phyloP scores from a whole-genome alignment of 2,329 filamentous ascomycete genomes.

The Ophiostoma angusticollis region DNA sequence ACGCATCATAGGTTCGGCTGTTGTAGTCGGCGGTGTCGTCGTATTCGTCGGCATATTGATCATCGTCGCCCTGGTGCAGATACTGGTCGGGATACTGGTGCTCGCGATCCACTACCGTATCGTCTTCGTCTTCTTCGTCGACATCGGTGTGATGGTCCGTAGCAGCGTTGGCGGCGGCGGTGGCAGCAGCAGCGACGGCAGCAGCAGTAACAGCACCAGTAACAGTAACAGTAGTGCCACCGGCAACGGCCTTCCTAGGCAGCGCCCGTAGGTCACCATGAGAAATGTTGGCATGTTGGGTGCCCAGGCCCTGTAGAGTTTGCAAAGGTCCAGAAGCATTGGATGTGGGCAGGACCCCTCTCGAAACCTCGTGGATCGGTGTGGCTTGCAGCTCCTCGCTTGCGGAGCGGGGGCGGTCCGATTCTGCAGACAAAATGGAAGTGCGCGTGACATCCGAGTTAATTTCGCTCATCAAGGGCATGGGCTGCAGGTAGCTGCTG shows the following conservation, averaged over 20 bases:
- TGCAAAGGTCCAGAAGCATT: conserved; percentile 28
- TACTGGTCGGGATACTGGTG: conserved; percentile 31
- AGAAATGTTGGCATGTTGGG: conserved; percentile 52
- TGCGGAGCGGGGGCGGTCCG: conserved; percentile 58
- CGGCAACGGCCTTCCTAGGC: conserved; percentile 28
- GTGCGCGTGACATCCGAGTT: conserved; percentile 80
- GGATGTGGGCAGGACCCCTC: conserved; percentile 46
- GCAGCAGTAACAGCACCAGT: too few relatives aligned
- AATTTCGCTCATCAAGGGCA: conserved; percentile 80
- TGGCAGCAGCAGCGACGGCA: too few relatives aligned
- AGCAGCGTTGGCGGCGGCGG: too few relatives aligned
- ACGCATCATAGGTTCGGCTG: conserved; percentile 35
- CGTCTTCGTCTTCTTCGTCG: conserved; percentile 33
- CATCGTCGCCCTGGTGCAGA: conserved; percentile 9
- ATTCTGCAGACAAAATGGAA: conserved; percentile 73
- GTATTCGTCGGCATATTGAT: conserved; percentile 25
- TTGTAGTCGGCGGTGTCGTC: conserved; percentile 12
- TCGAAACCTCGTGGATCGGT: conserved; percentile 49
- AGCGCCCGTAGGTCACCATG: conserved; percentile 45
- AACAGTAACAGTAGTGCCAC: too few relatives aligned
- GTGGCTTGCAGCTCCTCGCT: conserved; percentile 40
- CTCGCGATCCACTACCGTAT: conserved; percentile 22
- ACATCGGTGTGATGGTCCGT: conserved; percentile 32
- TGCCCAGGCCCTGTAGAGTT: conserved; percentile 48
- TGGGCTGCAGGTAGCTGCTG: conserved; percentile 39